Conservation (phyloP, 2,329 filamentous ascomycete species). For the Trichothecium roseum region DNA sequence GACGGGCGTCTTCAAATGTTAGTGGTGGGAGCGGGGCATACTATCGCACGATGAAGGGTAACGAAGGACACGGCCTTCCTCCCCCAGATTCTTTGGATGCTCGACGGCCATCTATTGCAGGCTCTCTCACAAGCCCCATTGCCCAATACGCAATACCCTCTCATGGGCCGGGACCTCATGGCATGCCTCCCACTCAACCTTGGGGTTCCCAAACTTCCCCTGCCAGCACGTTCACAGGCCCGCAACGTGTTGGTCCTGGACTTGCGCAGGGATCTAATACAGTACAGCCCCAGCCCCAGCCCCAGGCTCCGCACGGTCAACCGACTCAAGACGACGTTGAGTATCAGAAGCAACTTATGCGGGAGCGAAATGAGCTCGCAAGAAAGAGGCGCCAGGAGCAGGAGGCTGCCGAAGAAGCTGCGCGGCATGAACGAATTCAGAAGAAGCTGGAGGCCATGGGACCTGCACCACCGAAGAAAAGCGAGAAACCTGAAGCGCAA, state of each 20-base stretch:
- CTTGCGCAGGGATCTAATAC: not conserved
- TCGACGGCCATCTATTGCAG: constrained; percentile 38
- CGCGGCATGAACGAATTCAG: constrained; percentile 57
- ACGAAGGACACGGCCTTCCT: constrained; percentile 29
- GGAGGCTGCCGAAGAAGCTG: constrained; percentile 63
- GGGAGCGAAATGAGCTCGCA: constrained; percentile 57
- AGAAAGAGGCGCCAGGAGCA: constrained; percentile 59
- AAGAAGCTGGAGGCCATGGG: constrained; percentile 64
- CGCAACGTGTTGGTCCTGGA: constrained; percentile 17
- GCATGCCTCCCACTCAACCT: constrained; percentile 14
- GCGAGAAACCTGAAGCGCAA: constrained; percentile 37
- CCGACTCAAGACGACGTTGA: constrained; percentile 38
- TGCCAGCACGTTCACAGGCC: constrained; percentile 26
- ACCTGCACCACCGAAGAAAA: constrained; percentile 50
- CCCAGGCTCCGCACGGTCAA: constrained; percentile 17
- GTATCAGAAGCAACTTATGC: constrained; percentile 63
- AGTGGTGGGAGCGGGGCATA: constrained; percentile 73
- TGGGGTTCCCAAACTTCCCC: constrained; percentile 31
- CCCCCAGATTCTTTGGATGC: constrained; percentile 32
- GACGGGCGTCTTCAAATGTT: constrained; percentile 82
- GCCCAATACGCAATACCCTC: constrained; percentile 25
- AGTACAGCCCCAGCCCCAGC: constrained; percentile 16
- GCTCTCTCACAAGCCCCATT: constrained; percentile 37
- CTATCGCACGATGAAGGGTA: constrained; percentile 38
- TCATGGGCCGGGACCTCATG: constrained; percentile 12